Base-by-base conservation (phyloP, 495 filamentous ascomycete genomes). In the Penicillium arizonense region DNA sequence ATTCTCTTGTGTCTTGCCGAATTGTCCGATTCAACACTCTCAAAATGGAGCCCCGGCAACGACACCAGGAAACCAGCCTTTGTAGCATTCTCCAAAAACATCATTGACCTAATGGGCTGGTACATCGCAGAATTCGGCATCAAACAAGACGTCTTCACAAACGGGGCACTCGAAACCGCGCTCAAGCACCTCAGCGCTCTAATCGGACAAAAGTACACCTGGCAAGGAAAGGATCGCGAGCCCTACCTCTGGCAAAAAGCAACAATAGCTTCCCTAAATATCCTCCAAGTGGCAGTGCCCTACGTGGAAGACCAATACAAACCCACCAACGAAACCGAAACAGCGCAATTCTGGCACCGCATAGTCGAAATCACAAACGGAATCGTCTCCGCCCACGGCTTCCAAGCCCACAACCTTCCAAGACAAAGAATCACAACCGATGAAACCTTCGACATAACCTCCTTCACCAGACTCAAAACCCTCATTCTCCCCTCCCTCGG, bases 81-180 rank as follows among this genome's bases (percentile, higher is more conserved):
- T 62, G 82, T 98, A 43, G 91, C 94, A 14, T 81, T 97, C 61
- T 91, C 91, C 0, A 90, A 87, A 63, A 78, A 82, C 18, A 78
- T 85, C 40, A 94, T 95, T 73, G 74, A 78, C 13, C 76, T 91
- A 32, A 66, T 93, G 0, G 77, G 86, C 58, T 76, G 72, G 44
- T 78, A 93, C 24, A 72, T 91, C 16, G 62, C 82, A 16, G 72
- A 79, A 14, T 82, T 90, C 49, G 83, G 84, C 4, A 71, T 77
- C 9, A 84, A 87, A 38, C 57, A 66, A 26, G 82, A 89, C 41
- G 81, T 92, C 3, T 90, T 91, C 59, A 70, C 67, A 5, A 82
- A 82, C 30, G 82, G 78, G 6, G 78, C 88, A 9, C 69, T 92
- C 12, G 64, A 79, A 7, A 72, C 75, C 2, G 80, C 79, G 0